Evolutionary conservation across 352 stramenopile genomes (phyloP), one percentile per base, ranked within the genome.

Genomic region (Pythium brassicae): DNA sequence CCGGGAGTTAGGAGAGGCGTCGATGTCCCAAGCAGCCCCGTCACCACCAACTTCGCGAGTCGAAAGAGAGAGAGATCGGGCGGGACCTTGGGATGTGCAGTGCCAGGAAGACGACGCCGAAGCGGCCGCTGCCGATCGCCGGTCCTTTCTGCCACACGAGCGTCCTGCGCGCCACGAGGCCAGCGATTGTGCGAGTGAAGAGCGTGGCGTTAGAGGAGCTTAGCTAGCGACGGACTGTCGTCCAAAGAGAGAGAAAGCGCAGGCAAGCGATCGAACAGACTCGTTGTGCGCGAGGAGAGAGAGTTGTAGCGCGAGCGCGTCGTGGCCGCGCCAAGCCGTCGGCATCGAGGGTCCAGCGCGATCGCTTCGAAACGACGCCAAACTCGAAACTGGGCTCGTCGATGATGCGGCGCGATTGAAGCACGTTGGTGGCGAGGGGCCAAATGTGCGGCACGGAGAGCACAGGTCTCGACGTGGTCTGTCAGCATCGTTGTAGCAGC

Each of bases 121-220:
- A 94, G 37, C 75, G 79, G 2, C 84, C 84, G 20, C 72, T 78
- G 50, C 79, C 84, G 52, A 94, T 75, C 26, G 66, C 62, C 2
- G 76, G 73, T 0, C 82, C 84, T 49, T 76, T 71, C 55, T 91
- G 76, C 84, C 82, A 94, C 46, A 82, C 65, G 40, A 87, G 63
- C 42, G 71, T 81, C 49, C 78, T 88, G 47, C 19, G 26, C 23
- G 34, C 5, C 25, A 17, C 43, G 9, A 49, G 22, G 8, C n/a
- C n/a, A 6, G 2, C 5, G 43, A 49, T 25, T 19, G 32, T 29
- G 19, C 9, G 15, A 35, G 46, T 26, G 14, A 25, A 22, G 17
- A 6, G 3, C 4, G 19, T 37, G 29, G 14, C 7, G 39, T 25
- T 11, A 44, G 1, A 20, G 22, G 19, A 56, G 11, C 12, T 22